A percentile compares a stretch with the other conserved stretches of the same genome.
phyloP scores from a whole-genome alignment of 202 grass and related monocot species.

The Panicum hallii region DNA sequence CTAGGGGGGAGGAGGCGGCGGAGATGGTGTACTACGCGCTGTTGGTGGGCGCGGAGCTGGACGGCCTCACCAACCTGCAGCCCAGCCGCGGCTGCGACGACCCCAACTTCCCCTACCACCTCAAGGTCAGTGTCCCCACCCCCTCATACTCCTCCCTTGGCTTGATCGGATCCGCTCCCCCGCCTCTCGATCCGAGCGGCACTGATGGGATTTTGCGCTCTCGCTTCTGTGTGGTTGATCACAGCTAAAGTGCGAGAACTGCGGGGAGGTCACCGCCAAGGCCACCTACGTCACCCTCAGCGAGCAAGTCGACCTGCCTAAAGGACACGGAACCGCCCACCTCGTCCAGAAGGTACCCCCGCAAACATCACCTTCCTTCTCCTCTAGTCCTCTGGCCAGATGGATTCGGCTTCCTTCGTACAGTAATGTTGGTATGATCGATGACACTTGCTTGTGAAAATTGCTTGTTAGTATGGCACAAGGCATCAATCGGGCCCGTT shows the following conservation, averaged over 20 bases:
- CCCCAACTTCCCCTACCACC: conserved; percentile 77
- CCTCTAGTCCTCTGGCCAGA: background rate
- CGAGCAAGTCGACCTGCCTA: conserved; percentile 70
- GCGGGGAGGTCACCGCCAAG: conserved; percentile 82
- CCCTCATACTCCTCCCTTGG: background rate
- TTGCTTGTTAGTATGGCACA: background rate
- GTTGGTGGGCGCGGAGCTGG: conserved; percentile 77
- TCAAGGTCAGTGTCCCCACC: conserved; percentile 60
- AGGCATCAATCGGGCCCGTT: background rate
- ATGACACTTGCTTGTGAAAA: background rate
- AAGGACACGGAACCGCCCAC: conserved; percentile 66
- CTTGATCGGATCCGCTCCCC: background rate
- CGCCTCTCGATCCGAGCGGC: background rate
- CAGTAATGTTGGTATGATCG: background rate
- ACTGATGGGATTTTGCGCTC: conserved; percentile 7
- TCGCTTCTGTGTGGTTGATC: conserved; percentile 26
- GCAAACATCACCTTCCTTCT: background rate
- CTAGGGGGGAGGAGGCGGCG: conserved; percentile 16
- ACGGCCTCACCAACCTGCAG: conserved; percentile 86
- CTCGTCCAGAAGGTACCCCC: conserved; percentile 85
- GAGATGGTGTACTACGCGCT: conserved; percentile 88
- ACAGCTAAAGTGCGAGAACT: conserved; percentile 93
- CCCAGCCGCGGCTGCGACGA: conserved; percentile 80
- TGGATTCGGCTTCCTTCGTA: conserved; percentile 1
- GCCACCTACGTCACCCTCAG: conserved; percentile 67